phyloP scores from a whole-genome alignment of 352 stramenopile species.

The Phytophthora fragariae region DNA sequence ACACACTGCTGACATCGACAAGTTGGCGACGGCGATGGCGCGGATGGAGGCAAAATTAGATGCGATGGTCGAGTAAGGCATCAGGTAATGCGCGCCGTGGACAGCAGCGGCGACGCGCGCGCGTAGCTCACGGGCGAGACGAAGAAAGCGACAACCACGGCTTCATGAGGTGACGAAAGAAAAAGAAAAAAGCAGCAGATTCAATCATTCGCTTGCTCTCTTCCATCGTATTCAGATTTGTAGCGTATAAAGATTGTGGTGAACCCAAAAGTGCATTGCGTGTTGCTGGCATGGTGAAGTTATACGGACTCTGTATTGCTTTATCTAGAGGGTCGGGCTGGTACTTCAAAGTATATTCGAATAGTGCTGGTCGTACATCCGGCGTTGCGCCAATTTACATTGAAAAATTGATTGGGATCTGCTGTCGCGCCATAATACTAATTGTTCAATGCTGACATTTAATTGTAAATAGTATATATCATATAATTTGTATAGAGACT shows the following conservation, averaged over 20 bases:
- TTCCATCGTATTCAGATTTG: conserved; percentile 34
- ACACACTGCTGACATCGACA: conserved; percentile 91
- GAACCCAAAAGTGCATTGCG: background rate
- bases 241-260: conserved; percentile 16
- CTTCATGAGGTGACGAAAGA: conserved; percentile 41
- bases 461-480: too few species aligned
- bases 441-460: too few species aligned
- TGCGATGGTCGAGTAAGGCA: conserved; percentile 73
- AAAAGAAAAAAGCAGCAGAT: conserved; percentile 53
- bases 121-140: conserved; percentile 34
- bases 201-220: conserved; percentile 40
- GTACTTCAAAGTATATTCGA: too few species aligned
- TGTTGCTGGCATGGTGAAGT: background rate
- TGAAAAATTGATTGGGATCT: too few species aligned
- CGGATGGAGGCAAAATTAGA: conserved; percentile 93
- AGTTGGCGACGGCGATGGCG: conserved; percentile 85
- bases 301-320: too few species aligned
- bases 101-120: conserved; percentile 28
- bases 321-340: too few species aligned
- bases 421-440: too few species aligned
- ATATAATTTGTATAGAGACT: too few species aligned
- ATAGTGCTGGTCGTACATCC: too few species aligned
- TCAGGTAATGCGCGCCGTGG: conserved; percentile 32
- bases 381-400: too few species aligned
- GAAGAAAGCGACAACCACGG: conserved; percentile 23